Evolutionary conservation across 2,329 filamentous ascomycete species (phyloP).

Genomic region (Didymellaceae sp.): DNA sequence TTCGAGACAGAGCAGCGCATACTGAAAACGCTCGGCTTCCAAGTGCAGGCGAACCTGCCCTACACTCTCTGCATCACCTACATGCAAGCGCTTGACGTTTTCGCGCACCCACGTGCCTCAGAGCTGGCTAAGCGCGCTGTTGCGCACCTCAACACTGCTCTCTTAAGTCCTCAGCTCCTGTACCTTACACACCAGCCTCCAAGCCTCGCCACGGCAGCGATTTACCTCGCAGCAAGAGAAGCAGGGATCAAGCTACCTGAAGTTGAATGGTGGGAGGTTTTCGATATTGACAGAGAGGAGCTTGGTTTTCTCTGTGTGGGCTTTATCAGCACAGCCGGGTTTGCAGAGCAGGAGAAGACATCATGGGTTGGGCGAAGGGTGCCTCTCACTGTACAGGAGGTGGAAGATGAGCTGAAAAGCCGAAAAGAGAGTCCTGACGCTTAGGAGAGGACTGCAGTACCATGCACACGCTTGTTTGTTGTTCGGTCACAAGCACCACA

Average conservation of each 20-base stretch:
- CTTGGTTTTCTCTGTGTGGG: slow-evolving; percentile 90
- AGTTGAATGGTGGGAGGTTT: slow-evolving; percentile 95
- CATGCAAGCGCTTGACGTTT: slow-evolving; percentile 83
- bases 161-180: slow-evolving; percentile 86
- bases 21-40: slow-evolving; percentile 77
- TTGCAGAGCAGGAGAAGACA: slow-evolving; percentile 65
- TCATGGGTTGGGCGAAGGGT: slow-evolving; percentile 61
- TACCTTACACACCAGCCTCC: slow-evolving; percentile 93
- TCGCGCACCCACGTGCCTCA: slow-evolving; percentile 53
- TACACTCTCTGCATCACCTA: slow-evolving; percentile 90
- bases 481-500: background rate
- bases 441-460: background rate
- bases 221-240: slow-evolving; percentile 88
- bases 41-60: slow-evolving; percentile 83
- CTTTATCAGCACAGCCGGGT: slow-evolving; percentile 78
- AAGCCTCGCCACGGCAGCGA: slow-evolving; percentile 82
- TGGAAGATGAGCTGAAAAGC: slow-evolving; percentile 67
- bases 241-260: slow-evolving; percentile 78
- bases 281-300: slow-evolving; percentile 93
- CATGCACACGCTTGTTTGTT: background rate
- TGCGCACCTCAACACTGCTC: slow-evolving; percentile 81
- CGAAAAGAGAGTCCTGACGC: slow-evolving; percentile 35
- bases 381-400: slow-evolving; percentile 63
- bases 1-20: slow-evolving; percentile 79
- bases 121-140: slow-evolving; percentile 70